A percentile compares a stretch with the other conserved stretches of the same genome.
Conservation (phyloP, 306 rosid genomes). For the Coriaria nepalensis region DNA sequence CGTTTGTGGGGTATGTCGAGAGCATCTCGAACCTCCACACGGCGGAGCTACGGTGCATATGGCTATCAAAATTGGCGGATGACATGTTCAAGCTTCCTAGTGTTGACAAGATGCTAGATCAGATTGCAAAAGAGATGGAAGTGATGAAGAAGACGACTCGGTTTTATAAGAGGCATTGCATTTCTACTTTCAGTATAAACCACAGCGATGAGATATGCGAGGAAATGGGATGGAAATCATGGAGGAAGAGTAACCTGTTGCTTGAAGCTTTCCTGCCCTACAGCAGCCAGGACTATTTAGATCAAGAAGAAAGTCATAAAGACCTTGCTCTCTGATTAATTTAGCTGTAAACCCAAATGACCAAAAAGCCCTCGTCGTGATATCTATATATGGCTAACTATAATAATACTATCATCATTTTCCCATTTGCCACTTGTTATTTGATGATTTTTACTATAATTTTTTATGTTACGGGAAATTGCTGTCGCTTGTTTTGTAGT, state of each 20-base stretch:
- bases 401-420: no score
- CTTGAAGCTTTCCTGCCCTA: slow-evolving; percentile 48
- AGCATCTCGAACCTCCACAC: slow-evolving; percentile 53
- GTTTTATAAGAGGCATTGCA: slow-evolving; percentile 46
- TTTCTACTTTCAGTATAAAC: slow-evolving; percentile 60
- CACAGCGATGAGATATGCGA: slow-evolving; percentile 48
- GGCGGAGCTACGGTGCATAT: slow-evolving; percentile 43
- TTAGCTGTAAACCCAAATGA: neutral
- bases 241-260: slow-evolving; percentile 46
- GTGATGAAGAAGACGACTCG: slow-evolving; percentile 43
- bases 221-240: slow-evolving; percentile 36
- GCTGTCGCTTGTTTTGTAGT: no score
- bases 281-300: slow-evolving; percentile 36
- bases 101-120: slow-evolving; percentile 29
- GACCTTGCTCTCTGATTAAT: slow-evolving; percentile 4
- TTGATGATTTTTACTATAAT: no score
- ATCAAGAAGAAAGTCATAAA: neutral
- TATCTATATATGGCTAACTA: neutral
- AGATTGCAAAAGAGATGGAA: slow-evolving; percentile 19
- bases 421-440: no score
- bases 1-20: slow-evolving; percentile 47
- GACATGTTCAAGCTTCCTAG: slow-evolving; percentile 44
- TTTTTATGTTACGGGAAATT: no score
- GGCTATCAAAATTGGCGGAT: slow-evolving; percentile 36
- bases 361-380: neutral